Percentiles rank a stretch among this genome's conserved stretches.
phyloP scores from a whole-genome alignment of 192 early-diverging fungal species.

The Bifiguratus adelaidae region DNA sequence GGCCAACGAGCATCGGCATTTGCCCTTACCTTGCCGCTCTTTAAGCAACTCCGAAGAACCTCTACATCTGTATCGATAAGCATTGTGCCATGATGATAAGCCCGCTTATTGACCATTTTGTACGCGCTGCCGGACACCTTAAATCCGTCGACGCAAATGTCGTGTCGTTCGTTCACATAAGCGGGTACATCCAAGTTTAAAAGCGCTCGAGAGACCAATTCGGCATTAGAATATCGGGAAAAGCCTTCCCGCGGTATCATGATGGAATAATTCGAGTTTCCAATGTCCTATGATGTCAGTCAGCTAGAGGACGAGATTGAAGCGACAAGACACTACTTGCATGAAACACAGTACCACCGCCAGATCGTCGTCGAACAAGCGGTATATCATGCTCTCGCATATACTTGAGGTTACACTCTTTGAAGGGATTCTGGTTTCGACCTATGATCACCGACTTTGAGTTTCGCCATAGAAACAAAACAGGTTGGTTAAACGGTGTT shows the following conservation, averaged over 20 bases:
- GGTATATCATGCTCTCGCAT: constrained; percentile 58
- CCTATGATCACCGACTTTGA: constrained; percentile 83
- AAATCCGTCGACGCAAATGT: constrained; percentile 71
- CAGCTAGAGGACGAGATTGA: background rate
- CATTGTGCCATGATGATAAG: constrained; percentile 99
- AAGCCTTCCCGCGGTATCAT: constrained; percentile 86
- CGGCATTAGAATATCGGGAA: constrained; percentile 59
- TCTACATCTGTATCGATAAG: constrained; percentile 80
- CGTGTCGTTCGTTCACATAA: constrained; percentile 75
- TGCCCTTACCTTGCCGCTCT: constrained; percentile 18
- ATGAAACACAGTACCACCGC: constrained; percentile 94
- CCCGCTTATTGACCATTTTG: constrained; percentile 69
- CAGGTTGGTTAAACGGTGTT: background rate
- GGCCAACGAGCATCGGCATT: constrained; percentile 18
- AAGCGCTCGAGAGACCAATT: constrained; percentile 67
- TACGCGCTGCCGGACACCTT: constrained; percentile 95
- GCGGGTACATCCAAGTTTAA: constrained; percentile 70
- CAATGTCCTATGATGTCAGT: constrained; percentile 55
- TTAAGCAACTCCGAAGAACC: constrained; percentile 9
- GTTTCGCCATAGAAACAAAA: constrained; percentile 89
- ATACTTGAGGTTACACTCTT: constrained; percentile 76
- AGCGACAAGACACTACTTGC: constrained; percentile 21
- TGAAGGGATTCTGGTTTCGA: constrained; percentile 97
- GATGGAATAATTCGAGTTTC: constrained; percentile 92
- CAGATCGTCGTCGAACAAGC: constrained; percentile 79